Conservation (phyloP, 306 rosid genomes). For the Prunus mira region DNA sequence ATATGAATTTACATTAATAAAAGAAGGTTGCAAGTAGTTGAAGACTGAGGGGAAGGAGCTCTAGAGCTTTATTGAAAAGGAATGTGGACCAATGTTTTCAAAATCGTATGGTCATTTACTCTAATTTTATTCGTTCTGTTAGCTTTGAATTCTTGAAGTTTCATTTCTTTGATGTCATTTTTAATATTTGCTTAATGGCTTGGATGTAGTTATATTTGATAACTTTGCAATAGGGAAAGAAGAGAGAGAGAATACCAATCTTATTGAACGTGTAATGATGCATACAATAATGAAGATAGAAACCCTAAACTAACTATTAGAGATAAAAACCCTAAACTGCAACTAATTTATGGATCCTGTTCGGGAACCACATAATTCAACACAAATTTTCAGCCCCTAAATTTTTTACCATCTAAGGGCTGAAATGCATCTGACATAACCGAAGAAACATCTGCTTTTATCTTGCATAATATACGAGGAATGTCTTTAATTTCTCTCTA, state of each 20-base stretch:
- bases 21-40: slow-evolving; percentile 8
- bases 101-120: slow-evolving; percentile 33
- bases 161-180: neutral
- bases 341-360: neutral
- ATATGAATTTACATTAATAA: neutral
- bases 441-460: neutral
- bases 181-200: neutral
- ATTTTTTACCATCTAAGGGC: neutral
- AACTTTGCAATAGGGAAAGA: neutral
- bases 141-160: neutral
- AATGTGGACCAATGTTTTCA: slow-evolving; percentile 64
- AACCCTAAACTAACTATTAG: neutral
- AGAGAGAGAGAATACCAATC: neutral
- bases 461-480: neutral
- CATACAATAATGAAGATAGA: neutral
- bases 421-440: neutral
- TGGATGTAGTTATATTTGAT: neutral
- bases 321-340: neutral
- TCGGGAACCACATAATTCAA: neutral
- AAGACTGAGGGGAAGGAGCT: neutral
- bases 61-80: slow-evolving; percentile 10
- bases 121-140: neutral
- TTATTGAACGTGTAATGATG: neutral
- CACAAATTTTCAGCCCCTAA: neutral
- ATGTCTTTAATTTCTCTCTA: neutral